These are phyloP conservation scores for Cenchrus americanus DNA, from an alignment of 176 grass and related monocot genomes.

Conservation along the genomic window DNA sequence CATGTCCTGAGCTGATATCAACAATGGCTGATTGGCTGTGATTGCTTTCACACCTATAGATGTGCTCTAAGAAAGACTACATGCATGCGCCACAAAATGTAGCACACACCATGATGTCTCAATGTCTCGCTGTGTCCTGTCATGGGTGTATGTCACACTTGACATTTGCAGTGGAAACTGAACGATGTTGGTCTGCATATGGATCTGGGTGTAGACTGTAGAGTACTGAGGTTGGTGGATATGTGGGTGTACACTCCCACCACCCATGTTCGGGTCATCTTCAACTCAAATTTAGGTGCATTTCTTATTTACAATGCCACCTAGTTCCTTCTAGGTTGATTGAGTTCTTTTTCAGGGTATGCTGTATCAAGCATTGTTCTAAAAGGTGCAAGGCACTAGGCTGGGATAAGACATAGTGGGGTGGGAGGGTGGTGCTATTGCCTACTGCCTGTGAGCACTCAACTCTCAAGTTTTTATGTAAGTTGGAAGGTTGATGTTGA, in stretches of 20 bases:
- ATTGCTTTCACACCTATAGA: background rate
- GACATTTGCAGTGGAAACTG: slow-evolving; percentile 2
- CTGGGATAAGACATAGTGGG: background rate
- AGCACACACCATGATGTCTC: background rate
- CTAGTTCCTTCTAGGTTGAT: background rate
- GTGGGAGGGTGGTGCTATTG: background rate
- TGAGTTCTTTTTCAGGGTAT: background rate
- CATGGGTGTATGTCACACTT: background rate
- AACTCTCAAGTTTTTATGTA: background rate
- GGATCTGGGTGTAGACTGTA: background rate
- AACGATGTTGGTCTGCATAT: slow-evolving; percentile 6
- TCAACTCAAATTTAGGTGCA: background rate
- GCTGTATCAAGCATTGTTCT: background rate
- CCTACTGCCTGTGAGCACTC: background rate
- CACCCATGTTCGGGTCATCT: background rate
- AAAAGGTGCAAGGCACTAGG: background rate
- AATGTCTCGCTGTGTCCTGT: background rate
- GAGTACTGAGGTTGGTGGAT: background rate
- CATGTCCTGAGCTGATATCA: background rate
- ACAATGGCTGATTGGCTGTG: background rate
- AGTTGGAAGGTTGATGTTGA: background rate
- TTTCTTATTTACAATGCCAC: background rate
- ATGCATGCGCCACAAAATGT: slow-evolving; percentile 1
- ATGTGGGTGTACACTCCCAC: background rate
- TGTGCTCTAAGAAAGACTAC: background rate